Conservation (phyloP, 2,329 filamentous ascomycete species). For the Venturia nashicola region DNA sequence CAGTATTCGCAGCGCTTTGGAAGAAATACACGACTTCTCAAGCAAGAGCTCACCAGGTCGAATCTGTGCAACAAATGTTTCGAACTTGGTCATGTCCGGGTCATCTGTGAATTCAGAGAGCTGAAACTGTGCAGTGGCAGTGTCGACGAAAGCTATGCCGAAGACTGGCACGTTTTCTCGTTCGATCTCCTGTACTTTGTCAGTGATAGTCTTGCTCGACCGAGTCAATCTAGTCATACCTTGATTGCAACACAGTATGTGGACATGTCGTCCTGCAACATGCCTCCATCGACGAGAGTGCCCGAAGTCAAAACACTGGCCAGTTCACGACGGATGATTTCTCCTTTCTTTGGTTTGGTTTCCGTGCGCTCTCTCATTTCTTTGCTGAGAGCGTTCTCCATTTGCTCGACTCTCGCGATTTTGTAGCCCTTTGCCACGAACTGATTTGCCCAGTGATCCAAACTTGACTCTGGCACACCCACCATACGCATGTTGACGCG, state of each 20-base stretch:
- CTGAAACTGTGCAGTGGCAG: constrained; percentile 89
- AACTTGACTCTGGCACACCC: constrained; percentile 84
- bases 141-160: constrained; percentile 87
- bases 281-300: constrained; percentile 86
- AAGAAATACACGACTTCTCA: constrained; percentile 69
- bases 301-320: constrained; percentile 84
- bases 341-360: constrained; percentile 52
- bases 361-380: constrained; percentile 92
- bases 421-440: constrained; percentile 98
- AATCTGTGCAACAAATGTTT: constrained; percentile 90
- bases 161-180: constrained; percentile 68
- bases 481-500: constrained; percentile 99
- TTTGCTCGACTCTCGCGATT: constrained; percentile 90
- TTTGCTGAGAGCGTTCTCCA: constrained; percentile 89
- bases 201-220: neutral
- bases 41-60: constrained; percentile 78
- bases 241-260: constrained; percentile 96
- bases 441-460: constrained; percentile 97
- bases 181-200: constrained; percentile 29
- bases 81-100: constrained; percentile 86
- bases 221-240: constrained; percentile 20
- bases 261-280: constrained; percentile 97
- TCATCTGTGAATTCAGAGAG: constrained; percentile 89
- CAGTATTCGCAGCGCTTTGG: constrained; percentile 81
- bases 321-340: constrained; percentile 83